Conservation (phyloP, 495 filamentous ascomycete genomes). For the Massariosphaeria phaeospora region DNA sequence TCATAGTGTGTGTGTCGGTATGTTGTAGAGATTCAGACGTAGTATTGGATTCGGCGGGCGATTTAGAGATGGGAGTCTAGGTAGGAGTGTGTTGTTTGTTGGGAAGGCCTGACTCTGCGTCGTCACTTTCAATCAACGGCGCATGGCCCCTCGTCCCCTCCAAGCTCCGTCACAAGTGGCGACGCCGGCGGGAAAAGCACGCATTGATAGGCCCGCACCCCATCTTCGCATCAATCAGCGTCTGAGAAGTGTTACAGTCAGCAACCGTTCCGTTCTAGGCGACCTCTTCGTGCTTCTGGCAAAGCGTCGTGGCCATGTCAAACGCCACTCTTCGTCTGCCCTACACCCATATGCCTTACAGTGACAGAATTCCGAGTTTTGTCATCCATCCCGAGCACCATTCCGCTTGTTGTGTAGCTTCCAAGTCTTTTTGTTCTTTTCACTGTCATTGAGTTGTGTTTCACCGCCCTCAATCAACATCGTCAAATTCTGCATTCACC, state of each 20-base stretch:
- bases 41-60: neutral
- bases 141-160: constrained; percentile 12
- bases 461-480: neutral
- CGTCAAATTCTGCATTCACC: neutral
- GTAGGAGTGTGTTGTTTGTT: constrained; percentile 5
- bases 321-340: no score
- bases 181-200: constrained; percentile 11
- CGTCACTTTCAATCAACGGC: no score
- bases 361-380: no score
- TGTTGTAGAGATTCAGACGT: neutral
- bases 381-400: no score
- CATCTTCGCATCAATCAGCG: constrained; percentile 21
- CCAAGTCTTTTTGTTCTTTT: neutral
- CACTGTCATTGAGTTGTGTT: neutral
- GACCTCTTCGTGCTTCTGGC: constrained; percentile 1
- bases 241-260: constrained; percentile 5
- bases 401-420: neutral
- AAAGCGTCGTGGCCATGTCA: neutral
- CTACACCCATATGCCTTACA: no score
- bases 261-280: no score
- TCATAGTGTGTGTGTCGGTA: constrained; percentile 10
- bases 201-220: constrained; percentile 12
- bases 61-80: neutral
- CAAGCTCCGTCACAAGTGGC: constrained; percentile 24
- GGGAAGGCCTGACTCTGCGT: no score